These are phyloP conservation scores for Salix brachista DNA, from an alignment of 345 rosid species.

Conservation along the genomic window DNA sequence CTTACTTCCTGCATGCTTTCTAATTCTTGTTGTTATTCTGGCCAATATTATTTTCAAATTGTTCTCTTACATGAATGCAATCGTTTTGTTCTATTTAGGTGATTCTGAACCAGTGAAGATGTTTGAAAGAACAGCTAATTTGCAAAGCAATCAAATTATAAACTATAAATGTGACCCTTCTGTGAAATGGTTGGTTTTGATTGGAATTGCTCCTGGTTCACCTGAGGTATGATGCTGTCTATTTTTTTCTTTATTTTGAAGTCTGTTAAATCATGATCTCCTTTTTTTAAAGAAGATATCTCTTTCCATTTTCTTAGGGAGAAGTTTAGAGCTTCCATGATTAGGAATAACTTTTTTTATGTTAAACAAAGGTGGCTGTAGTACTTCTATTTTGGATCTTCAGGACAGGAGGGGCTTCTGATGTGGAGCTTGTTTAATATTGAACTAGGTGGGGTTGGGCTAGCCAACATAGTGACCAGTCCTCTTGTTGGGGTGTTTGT, in stretches of 20 bases:
- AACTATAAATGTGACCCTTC: slow-evolving; percentile 91
- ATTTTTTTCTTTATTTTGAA: not conserved
- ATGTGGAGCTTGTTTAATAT: not conserved
- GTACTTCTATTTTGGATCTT: not conserved
- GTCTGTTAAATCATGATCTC: not conserved
- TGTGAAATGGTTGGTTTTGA: slow-evolving; percentile 95
- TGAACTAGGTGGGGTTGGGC: not conserved
- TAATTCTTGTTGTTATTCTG: not conserved
- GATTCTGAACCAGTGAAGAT: slow-evolving; percentile 94
- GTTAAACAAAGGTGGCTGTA: not conserved
- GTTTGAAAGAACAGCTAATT: slow-evolving; percentile 95
- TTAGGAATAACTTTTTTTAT: not conserved
- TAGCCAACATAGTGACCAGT: not conserved
- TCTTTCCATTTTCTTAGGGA: not conserved
- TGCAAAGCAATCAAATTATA: slow-evolving; percentile 89
- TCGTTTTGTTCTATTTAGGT: slow-evolving; percentile 35
- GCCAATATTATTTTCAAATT: not conserved
- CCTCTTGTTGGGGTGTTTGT: not conserved
- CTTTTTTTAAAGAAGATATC: not conserved
- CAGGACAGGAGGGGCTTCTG: not conserved
- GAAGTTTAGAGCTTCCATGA: not conserved
- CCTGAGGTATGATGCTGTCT: slow-evolving; percentile 61
- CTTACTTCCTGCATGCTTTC: not conserved
- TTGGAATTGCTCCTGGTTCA: slow-evolving; percentile 98
- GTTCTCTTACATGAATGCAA: not conserved